Conservation (phyloP, 1,284 basidiomycete genomes). For the Leccinum angustisporum region DNA sequence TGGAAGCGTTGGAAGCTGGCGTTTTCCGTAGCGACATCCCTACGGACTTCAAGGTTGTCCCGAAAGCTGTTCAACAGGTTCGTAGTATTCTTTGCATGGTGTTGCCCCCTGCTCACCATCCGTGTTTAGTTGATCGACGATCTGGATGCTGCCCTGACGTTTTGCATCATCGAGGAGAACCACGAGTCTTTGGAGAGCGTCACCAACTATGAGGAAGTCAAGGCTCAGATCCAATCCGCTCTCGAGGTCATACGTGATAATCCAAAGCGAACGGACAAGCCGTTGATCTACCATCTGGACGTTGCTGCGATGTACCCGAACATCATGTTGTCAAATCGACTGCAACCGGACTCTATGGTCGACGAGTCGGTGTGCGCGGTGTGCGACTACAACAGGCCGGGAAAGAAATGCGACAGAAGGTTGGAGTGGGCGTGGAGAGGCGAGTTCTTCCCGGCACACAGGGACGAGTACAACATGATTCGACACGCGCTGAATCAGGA, state of each 20-base stretch:
- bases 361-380: constrained; percentile 97
- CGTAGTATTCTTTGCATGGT: constrained; percentile 11
- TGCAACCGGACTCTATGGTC: constrained; percentile 98
- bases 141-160: constrained; percentile 88
- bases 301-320: constrained; percentile 99
- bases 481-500: constrained; percentile 96
- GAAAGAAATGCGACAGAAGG: constrained; percentile 91
- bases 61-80: constrained; percentile 84
- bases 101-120: constrained; percentile 3
- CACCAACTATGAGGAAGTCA: constrained; percentile 96
- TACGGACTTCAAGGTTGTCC: constrained; percentile 94
- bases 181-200: constrained; percentile 80
- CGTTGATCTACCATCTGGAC: constrained; percentile 98
- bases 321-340: constrained; percentile 99
- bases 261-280: constrained; percentile 85
- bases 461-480: constrained; percentile 99
- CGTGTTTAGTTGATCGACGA: constrained; percentile 82
- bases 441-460: constrained; percentile 96
- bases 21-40: constrained; percentile 97
- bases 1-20: constrained; percentile 97
- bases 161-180: constrained; percentile 89
- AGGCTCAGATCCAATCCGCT: constrained; percentile 71
- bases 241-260: constrained; percentile 92
- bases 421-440: constrained; percentile 99
- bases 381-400: constrained; percentile 97